phyloP scores from a whole-genome alignment of 306 rosid species.

The Medicago lupulina region DNA sequence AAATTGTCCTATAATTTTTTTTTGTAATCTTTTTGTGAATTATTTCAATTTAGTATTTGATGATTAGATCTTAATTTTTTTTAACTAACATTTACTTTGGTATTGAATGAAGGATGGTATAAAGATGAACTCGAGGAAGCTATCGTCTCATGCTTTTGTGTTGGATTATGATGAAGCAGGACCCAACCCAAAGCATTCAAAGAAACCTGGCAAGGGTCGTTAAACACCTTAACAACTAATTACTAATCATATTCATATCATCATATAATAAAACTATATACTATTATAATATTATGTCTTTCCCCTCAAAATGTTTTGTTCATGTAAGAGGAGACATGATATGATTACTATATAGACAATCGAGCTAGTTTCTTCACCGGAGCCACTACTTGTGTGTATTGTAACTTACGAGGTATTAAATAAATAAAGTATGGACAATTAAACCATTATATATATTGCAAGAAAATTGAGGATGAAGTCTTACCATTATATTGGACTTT shows the following conservation, averaged over 20 bases:
- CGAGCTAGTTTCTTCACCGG: slow-evolving; percentile 45
- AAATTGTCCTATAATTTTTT: too few relatives aligned
- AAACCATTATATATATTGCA: slow-evolving; percentile 10
- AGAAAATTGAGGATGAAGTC: background rate
- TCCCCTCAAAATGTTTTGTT: slow-evolving; percentile 46
- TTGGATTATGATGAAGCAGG: slow-evolving; percentile 77
- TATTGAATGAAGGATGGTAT: slow-evolving; percentile 50
- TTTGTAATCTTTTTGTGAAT: too few relatives aligned
- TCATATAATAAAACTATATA: slow-evolving; percentile 17
- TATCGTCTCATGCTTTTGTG: slow-evolving; percentile 46
- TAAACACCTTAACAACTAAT: slow-evolving; percentile 40
- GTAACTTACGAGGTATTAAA: slow-evolving; percentile 32
- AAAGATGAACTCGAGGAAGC: slow-evolving; percentile 61
- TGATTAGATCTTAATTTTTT: slow-evolving; percentile 25
- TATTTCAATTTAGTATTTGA: slow-evolving; percentile 13
- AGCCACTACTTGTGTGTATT: slow-evolving; percentile 42
- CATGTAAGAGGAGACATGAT: slow-evolving; percentile 50
- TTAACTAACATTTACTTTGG: slow-evolving; percentile 24
- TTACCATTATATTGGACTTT: too few relatives aligned
- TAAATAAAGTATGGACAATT: slow-evolving; percentile 29
- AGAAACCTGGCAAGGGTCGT: slow-evolving; percentile 69
- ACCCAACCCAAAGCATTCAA: slow-evolving; percentile 62
- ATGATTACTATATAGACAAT: slow-evolving; percentile 31
- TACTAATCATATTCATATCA: slow-evolving; percentile 15
- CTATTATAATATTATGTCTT: background rate